phyloP scores from a whole-genome alignment of 2,329 filamentous ascomycete species.

The Trichoderma cornu-damae region DNA sequence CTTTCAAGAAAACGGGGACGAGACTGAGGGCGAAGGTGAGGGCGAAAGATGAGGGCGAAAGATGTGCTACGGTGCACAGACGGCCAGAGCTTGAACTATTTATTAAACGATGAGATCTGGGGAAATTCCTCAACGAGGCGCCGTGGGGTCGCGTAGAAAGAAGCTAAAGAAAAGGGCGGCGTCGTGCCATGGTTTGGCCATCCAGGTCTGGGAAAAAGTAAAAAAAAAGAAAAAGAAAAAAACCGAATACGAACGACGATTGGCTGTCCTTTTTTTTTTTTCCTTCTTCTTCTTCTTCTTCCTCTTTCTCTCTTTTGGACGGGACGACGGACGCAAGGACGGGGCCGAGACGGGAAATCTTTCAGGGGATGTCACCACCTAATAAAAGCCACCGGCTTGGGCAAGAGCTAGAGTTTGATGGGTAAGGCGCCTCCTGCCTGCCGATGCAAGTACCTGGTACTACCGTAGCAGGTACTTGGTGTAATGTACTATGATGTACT shows the following conservation, averaged over 20 bases:
- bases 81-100: not conserved
- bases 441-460: too few relatives aligned
- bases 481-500: too few relatives aligned
- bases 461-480: too few relatives aligned
- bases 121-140: not conserved
- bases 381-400: not conserved
- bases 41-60: too few relatives aligned
- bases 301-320: not conserved
- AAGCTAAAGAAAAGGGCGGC: not conserved
- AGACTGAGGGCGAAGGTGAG: too few relatives aligned
- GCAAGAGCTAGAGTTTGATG: too few relatives aligned
- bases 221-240: too few relatives aligned
- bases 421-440: too few relatives aligned
- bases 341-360: not conserved
- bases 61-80: not conserved
- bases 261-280: not conserved
- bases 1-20: too few relatives aligned
- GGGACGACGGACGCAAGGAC: not conserved
- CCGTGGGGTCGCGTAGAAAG: not conserved
- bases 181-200: not conserved
- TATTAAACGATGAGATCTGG: not conserved
- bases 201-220: too few relatives aligned
- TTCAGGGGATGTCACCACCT: not conserved
- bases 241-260: constrained; percentile 3
- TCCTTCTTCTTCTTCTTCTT: not conserved